These are phyloP conservation scores for Bolboschoenus planiculmis DNA, from an alignment of 176 grass and related monocot genomes.

Conservation along the genomic window DNA sequence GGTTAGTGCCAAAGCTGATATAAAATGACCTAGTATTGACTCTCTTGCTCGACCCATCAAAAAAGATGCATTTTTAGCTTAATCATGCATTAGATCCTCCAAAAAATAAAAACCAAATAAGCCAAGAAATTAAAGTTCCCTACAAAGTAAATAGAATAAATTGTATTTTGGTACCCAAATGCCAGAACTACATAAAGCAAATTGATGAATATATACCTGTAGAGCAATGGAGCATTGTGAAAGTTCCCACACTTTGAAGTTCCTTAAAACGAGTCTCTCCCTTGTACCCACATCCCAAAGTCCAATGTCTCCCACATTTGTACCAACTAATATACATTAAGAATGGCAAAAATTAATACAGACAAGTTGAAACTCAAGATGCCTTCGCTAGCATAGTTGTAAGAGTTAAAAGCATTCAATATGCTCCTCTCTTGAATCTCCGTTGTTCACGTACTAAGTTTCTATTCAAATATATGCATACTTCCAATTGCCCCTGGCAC, in stretches of 20 bases:
- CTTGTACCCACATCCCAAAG: constrained; percentile 97
- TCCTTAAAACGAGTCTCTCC: constrained; percentile 65
- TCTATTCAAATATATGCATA: not conserved
- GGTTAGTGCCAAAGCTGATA: not conserved
- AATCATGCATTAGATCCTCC: not conserved
- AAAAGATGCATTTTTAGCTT: not conserved
- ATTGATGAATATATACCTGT: constrained; percentile 41
- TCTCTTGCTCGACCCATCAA: not conserved
- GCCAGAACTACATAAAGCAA: not conserved
- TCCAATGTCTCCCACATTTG: constrained; percentile 94
- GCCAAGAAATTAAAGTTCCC: not conserved
- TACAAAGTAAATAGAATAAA: not conserved
- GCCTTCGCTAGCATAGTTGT: not conserved
- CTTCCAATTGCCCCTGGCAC: not conserved
- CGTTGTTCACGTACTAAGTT: not conserved
- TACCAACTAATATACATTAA: constrained; percentile 66
- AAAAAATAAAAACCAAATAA: not conserved
- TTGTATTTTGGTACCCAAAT: not conserved
- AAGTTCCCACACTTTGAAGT: constrained; percentile 98
- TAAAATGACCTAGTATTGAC: too few species aligned
- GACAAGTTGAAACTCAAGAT: not conserved
- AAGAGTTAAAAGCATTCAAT: not conserved
- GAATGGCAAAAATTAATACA: constrained; percentile 10
- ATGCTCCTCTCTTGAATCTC: not conserved
- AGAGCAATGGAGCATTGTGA: constrained; percentile 60